Evolutionary conservation across 1,284 basidiomycete genomes (phyloP).

Genomic region (Phaffia rhodozyma): DNA sequence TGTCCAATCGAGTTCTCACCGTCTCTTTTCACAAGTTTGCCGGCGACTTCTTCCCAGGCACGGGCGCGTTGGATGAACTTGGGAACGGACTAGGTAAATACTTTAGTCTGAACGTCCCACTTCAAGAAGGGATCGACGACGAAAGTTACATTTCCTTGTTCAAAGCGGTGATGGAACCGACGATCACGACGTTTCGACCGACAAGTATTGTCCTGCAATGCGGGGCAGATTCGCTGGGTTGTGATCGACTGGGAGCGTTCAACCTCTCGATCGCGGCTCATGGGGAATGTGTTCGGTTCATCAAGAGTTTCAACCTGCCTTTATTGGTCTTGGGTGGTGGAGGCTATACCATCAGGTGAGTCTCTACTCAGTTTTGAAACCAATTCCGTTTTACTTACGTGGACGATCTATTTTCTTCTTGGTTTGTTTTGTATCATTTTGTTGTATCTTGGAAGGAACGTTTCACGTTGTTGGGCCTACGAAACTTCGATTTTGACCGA

Average conservation of each 20-base stretch:
- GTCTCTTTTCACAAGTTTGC: slow-evolving; percentile 99
- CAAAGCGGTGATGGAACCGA: slow-evolving; percentile 91
- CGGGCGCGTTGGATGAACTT: slow-evolving; percentile 83
- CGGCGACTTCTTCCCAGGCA: slow-evolving; percentile 95
- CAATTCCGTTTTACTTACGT: not conserved
- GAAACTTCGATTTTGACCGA: slow-evolving; percentile 91
- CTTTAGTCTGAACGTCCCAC: slow-evolving; percentile 88
- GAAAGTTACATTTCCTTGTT: slow-evolving; percentile 91
- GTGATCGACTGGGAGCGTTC: slow-evolving; percentile 90
- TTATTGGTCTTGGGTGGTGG: slow-evolving; percentile 86
- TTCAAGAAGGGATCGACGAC: slow-evolving; percentile 95
- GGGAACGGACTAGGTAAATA: slow-evolving; percentile 78
- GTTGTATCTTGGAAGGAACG: slow-evolving; percentile 37
- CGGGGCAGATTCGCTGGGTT: slow-evolving; percentile 90
- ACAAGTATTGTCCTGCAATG: slow-evolving; percentile 91
- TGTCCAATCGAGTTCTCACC: slow-evolving; percentile 93
- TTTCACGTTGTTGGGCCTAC: slow-evolving; percentile 97
- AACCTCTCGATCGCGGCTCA: slow-evolving; percentile 98
- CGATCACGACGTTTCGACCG: slow-evolving; percentile 79
- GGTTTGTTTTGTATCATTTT: not conserved
- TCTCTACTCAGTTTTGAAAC: not conserved
- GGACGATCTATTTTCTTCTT: not conserved
- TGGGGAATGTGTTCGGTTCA: slow-evolving; percentile 94
- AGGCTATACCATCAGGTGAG: slow-evolving; percentile 65
- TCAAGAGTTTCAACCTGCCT: slow-evolving; percentile 81